phyloP scores from a whole-genome alignment of 768 basidiomycete species.

The Phaffia tasmanica region DNA sequence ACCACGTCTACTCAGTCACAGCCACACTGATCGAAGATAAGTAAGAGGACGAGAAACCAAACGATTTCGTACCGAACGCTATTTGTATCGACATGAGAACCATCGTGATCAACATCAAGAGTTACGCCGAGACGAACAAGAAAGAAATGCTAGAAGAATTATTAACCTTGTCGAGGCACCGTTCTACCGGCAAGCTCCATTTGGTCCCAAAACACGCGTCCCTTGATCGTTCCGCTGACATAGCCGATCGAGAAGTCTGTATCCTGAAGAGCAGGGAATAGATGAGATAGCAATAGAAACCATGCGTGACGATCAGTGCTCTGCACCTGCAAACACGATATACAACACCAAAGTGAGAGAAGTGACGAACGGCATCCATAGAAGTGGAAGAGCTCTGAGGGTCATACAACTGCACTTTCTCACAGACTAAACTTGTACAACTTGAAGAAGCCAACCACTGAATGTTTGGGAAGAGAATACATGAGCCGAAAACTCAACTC shows the following conservation, averaged over 20 bases:
- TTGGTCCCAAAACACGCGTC: constrained; percentile 21
- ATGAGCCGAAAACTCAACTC: neutral
- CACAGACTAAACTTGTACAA: constrained; percentile 2
- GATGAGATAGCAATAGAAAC: neutral
- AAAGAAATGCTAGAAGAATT: neutral
- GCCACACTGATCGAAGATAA: no score
- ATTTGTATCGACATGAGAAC: no score
- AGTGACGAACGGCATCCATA: constrained; percentile 12
- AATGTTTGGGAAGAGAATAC: neutral
- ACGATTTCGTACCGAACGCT: no score
- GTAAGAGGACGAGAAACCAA: no score
- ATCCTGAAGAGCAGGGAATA: neutral
- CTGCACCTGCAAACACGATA: neutral
- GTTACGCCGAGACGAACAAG: neutral
- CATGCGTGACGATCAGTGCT: no score
- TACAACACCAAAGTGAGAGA: neutral
- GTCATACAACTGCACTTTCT: constrained; percentile 1
- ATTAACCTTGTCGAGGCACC: constrained; percentile 15
- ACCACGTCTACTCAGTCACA: neutral
- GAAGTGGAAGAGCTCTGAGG: constrained; percentile 9
- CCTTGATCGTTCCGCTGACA: constrained; percentile 14
- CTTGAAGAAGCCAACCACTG: constrained; percentile 6
- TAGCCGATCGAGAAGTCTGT: constrained; percentile 13
- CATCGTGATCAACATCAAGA: no score
- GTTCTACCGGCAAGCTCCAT: constrained; percentile 11